phyloP scores from a whole-genome alignment of 306 rosid species.

The Cucumis cinereus region DNA sequence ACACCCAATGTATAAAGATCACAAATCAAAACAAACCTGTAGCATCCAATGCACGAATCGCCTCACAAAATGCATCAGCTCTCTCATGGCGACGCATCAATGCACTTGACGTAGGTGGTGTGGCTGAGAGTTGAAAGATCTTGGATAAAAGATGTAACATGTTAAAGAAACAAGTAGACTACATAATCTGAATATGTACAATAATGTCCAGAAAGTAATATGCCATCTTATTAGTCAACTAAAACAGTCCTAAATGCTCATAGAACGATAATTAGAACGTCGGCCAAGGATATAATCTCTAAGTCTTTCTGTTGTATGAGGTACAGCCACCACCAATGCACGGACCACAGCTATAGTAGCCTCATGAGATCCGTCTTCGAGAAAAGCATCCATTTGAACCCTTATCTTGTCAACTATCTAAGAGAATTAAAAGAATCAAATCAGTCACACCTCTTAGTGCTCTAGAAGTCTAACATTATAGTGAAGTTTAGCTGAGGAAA shows the following conservation, averaged over 20 bases:
- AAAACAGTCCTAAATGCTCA: neutral
- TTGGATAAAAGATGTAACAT: constrained; percentile 81
- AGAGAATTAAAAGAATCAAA: constrained; percentile 6
- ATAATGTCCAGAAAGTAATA: constrained; percentile 10
- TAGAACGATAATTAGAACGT: neutral
- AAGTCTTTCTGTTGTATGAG: constrained; percentile 77
- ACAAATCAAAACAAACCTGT: constrained; percentile 40
- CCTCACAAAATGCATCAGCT: constrained; percentile 85
- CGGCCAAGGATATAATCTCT: constrained; percentile 87
- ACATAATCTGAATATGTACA: neutral
- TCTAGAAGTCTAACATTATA: constrained; percentile 8
- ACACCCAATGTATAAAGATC: neutral
- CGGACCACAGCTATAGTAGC: constrained; percentile 83
- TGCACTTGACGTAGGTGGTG: constrained; percentile 39
- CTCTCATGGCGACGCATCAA: constrained; percentile 53
- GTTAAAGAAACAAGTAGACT: constrained; percentile 49
- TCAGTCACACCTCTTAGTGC: constrained; percentile 15
- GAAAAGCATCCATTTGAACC: constrained; percentile 98
- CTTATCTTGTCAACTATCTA: constrained; percentile 97
- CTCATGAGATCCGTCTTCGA: constrained; percentile 98
- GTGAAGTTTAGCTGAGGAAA: constrained; percentile 14
- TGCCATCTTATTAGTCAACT: neutral
- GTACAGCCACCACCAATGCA: constrained; percentile 85
- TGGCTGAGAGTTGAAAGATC: constrained; percentile 71
- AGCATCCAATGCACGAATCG: constrained; percentile 93